Evolutionary conservation across 83 land plant genomes (phyloP).

Genomic region (Picea abies): DNA sequence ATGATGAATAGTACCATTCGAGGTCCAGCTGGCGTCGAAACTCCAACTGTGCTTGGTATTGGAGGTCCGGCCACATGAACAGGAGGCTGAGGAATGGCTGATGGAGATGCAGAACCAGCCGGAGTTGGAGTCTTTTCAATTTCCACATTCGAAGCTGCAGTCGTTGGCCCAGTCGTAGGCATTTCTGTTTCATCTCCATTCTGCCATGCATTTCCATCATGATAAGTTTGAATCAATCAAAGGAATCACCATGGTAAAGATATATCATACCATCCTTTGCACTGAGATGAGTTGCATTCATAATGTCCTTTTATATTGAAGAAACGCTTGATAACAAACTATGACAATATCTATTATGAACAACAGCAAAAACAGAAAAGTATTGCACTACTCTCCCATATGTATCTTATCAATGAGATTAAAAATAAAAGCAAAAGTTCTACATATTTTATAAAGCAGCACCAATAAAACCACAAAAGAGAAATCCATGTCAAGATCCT

Average conservation of each 20-base stretch:
- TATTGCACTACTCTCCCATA: too few species aligned
- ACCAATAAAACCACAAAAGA: neutral
- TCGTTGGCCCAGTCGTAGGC: slow-evolving; percentile 21
- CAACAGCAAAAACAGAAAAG: neutral
- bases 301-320: neutral
- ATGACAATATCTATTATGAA: neutral
- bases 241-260: neutral
- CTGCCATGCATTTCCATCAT: slow-evolving; percentile 22
- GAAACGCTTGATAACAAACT: neutral
- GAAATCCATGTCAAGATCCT: neutral
- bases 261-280: neutral
- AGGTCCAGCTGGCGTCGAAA: slow-evolving; percentile 43
- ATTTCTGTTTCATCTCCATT: slow-evolving; percentile 50
- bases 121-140: slow-evolving; percentile 35
- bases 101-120: slow-evolving; percentile 46
- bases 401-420: neutral
- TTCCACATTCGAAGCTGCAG: slow-evolving; percentile 13
- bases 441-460: neutral
- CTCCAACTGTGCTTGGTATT: slow-evolving; percentile 33
- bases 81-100: slow-evolving; percentile 40
- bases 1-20: slow-evolving; percentile 48
- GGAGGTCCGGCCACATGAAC: slow-evolving; percentile 40
- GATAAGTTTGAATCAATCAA: neutral
- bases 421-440: neutral
- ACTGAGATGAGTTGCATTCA: neutral